A percentile compares a stretch with the other conserved stretches of the same genome.
Evolutionary conservation across 75 land plant genomes (phyloP).

Genomic region (Sequoiadendron giganteum): DNA sequence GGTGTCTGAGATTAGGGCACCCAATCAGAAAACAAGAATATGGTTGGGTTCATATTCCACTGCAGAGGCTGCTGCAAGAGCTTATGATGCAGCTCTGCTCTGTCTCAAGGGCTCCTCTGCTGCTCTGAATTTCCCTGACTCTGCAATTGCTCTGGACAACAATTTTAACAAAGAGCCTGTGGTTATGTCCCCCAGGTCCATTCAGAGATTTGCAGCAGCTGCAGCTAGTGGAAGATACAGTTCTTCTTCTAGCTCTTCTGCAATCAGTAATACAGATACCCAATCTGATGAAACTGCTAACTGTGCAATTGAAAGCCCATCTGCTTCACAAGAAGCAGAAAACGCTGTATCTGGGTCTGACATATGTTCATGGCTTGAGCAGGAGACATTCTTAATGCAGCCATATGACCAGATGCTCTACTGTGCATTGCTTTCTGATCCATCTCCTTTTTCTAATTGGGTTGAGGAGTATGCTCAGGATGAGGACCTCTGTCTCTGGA

Average conservation of each 20-base stretch:
- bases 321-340: not conserved
- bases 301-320: not conserved
- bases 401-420: constrained; percentile 2
- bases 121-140: constrained; percentile 59
- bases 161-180: not conserved
- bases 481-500: constrained; percentile 41
- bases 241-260: not conserved
- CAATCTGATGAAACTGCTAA: not conserved
- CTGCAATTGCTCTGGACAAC: not conserved
- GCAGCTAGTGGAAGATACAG: constrained; percentile 9
- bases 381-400: not conserved
- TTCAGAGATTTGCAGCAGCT: constrained; percentile 32
- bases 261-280: not conserved
- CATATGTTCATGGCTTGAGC: not conserved
- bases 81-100: constrained; percentile 76
- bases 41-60: constrained; percentile 87
- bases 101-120: constrained; percentile 69
- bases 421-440: not conserved
- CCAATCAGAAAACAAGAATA: constrained; percentile 72
- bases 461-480: constrained; percentile 24
- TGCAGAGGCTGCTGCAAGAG: constrained; percentile 78
- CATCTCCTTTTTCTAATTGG: not conserved
- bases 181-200: constrained; percentile 28
- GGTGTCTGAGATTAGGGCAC: constrained; percentile 79
- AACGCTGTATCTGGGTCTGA: not conserved